Evolutionary conservation across 2,329 filamentous ascomycete species (phyloP).

Genomic region (Pseudogymnoascus sp.): DNA sequence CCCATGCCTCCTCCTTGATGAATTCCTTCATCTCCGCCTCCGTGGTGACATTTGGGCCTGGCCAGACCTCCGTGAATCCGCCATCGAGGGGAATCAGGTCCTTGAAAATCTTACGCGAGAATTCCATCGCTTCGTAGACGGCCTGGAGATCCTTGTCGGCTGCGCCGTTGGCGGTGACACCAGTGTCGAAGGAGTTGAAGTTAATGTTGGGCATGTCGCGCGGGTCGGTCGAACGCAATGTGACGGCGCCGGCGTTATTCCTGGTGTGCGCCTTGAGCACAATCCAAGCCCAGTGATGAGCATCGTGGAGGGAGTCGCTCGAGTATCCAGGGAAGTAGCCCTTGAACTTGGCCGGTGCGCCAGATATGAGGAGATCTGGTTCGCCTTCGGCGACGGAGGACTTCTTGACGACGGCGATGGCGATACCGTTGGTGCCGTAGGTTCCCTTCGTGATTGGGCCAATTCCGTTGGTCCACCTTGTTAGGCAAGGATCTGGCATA

Average conservation of each 20-base stretch:
- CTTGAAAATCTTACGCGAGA: constrained; percentile 28
- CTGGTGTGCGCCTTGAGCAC: constrained; percentile 54
- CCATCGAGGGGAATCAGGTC: constrained; percentile 35
- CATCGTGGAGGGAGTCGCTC: constrained; percentile 27
- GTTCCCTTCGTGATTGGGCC: constrained; percentile 18
- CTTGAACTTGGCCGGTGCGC: constrained; percentile 25
- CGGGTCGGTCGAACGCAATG: constrained; percentile 50
- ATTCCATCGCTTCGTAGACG: constrained; percentile 13
- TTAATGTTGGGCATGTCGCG: constrained; percentile 52
- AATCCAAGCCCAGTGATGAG: constrained; percentile 29
- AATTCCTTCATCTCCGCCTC: constrained; percentile 38
- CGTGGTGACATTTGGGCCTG: constrained; percentile 32
- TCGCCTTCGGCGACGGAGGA: constrained; percentile 31
- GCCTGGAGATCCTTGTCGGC: constrained; percentile 13
- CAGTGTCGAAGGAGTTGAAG: constrained; percentile 49
- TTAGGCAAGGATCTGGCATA: constrained; percentile 29
- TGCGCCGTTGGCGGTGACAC: constrained; percentile 21
- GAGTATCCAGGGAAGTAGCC: constrained; percentile 37
- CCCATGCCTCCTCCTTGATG: constrained; percentile 42
- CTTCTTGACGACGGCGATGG: constrained; percentile 27
- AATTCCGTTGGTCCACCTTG: constrained; percentile 16
- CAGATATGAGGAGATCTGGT: constrained; percentile 30
- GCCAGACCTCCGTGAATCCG: constrained; percentile 34
- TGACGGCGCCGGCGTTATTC: constrained; percentile 52
- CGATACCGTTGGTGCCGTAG: constrained; percentile 40